These are phyloP conservation scores for Ophidiomyces ophidiicola DNA, from an alignment of 2,329 filamentous ascomycete genomes.

Conservation along the genomic window DNA sequence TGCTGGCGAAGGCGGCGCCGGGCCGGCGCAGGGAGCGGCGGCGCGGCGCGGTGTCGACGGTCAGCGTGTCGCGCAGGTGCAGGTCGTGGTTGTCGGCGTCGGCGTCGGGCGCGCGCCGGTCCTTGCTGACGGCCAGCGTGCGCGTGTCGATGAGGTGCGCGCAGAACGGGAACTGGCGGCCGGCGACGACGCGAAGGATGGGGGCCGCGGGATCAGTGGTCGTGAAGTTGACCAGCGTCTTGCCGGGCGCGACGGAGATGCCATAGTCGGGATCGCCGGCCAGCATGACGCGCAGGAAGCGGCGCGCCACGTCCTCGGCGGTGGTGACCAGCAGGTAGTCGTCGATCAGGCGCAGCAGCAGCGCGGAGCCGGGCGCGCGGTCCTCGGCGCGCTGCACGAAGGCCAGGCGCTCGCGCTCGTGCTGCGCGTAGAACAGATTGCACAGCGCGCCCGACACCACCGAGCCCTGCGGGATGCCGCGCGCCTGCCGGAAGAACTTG, in stretches of 20 bases:
- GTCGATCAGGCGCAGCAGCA: conserved; percentile 75
- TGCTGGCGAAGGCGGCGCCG: conserved; percentile 68
- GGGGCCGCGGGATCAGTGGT: conserved; percentile 42
- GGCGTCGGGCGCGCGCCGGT: conserved; percentile 39
- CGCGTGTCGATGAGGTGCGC: conserved; percentile 63
- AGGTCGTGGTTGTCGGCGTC: conserved; percentile 39
- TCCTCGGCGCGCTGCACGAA: conserved; percentile 52
- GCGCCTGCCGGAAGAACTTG: conserved; percentile 73
- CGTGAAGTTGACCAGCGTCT: conserved; percentile 73
- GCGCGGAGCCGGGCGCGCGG: no score
- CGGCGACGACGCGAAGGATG: conserved; percentile 25
- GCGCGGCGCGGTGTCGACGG: no score
- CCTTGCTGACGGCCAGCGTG: conserved; percentile 63
- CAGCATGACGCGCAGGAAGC: conserved; percentile 72
- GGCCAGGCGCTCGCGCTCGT: conserved; percentile 56
- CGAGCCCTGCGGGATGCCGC: conserved; percentile 87
- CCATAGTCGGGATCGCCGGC: conserved; percentile 66
- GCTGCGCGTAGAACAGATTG: conserved; percentile 88
- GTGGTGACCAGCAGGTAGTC: conserved; percentile 85
- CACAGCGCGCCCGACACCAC: conserved; percentile 76
- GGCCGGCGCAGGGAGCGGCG: conserved; percentile 69
- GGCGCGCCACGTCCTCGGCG: conserved; percentile 50
- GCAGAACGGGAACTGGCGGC: conserved; percentile 71
- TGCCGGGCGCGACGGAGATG: conserved; percentile 60
- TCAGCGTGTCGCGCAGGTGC: conserved; percentile 59